phyloP scores from a whole-genome alignment of 1,139 yeast species.

The Magnusiomyces paraingens region DNA sequence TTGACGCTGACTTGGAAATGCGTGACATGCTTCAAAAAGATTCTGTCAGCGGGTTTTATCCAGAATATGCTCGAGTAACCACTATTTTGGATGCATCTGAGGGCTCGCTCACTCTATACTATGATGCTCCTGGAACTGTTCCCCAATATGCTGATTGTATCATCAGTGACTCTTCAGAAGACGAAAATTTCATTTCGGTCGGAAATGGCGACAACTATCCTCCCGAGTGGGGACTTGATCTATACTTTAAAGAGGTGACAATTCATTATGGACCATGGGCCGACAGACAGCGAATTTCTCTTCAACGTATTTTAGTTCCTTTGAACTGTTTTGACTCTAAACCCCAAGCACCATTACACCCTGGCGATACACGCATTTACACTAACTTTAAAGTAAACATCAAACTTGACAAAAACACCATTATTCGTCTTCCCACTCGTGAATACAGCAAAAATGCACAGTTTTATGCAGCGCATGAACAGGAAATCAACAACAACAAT shows the following conservation, averaged over 20 bases:
- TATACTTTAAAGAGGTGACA: conserved; percentile 55
- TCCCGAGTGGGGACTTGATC: conserved; percentile 63
- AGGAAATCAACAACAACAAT: conserved; percentile 1
- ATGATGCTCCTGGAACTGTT: conserved; percentile 64
- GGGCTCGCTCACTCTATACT: conserved; percentile 52
- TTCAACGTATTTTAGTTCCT: conserved; percentile 68
- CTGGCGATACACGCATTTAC: conserved; percentile 50
- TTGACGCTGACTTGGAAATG: conserved; percentile 10
- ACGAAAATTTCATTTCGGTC: conserved; percentile 41
- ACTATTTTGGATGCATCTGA: conserved; percentile 59
- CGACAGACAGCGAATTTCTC: conserved; percentile 65
- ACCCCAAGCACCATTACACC: conserved; percentile 39
- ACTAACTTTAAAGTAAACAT: conserved; percentile 51
- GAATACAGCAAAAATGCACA: conserved; percentile 70
- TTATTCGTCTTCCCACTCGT: conserved; percentile 74
- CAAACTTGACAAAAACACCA: conserved; percentile 52
- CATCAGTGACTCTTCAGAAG: conserved; percentile 11
- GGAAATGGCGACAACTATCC: conserved; percentile 47
- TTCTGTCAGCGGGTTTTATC: neutral
- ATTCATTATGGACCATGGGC: conserved; percentile 95
- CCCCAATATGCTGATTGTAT: conserved; percentile 28
- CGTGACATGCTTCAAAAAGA: conserved; percentile 1
- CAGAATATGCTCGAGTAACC: conserved; percentile 80
- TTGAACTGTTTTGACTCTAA: conserved; percentile 51
- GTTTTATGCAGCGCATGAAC: conserved; percentile 23